Conservation (phyloP, 78 protist species). For the Isochrysis galbana region DNA sequence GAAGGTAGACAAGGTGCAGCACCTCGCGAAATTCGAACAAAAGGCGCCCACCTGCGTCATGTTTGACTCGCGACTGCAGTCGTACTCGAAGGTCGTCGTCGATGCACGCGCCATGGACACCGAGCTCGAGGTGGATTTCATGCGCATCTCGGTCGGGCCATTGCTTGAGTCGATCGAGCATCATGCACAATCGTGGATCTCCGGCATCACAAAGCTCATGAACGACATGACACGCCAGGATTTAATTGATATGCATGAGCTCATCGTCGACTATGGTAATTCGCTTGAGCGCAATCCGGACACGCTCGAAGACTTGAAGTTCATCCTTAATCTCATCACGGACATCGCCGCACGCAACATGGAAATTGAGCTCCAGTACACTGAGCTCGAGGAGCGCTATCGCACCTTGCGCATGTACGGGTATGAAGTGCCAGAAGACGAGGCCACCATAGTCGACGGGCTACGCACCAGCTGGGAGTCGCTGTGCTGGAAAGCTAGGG, state of each 20-base stretch:
- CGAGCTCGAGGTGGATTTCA: constrained; percentile 54
- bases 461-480: constrained; percentile 32
- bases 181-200: constrained; percentile 52
- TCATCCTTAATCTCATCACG: constrained; percentile 58
- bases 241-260: constrained; percentile 18
- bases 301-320: constrained; percentile 72
- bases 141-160: constrained; percentile 37
- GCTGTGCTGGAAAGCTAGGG: constrained; percentile 17
- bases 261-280: background rate
- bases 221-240: background rate
- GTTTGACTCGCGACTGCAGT: constrained; percentile 13
- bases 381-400: constrained; percentile 57
- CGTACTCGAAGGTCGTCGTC: background rate
- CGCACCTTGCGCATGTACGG: constrained; percentile 58
- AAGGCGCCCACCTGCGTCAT: background rate
- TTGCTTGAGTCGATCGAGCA: constrained; percentile 34
- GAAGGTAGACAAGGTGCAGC: constrained; percentile 32
- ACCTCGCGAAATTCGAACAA: constrained; percentile 20
- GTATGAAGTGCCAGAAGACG: constrained; percentile 31
- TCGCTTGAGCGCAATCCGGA: constrained; percentile 54
- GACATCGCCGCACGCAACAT: constrained; percentile 30
- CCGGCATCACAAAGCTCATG: constrained; percentile 42
- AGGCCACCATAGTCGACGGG: background rate
- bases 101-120: background rate
- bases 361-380: constrained; percentile 57